Evolutionary conservation across 1,139 yeast species (phyloP).

Genomic region (Yamadazyma friedrichii): DNA sequence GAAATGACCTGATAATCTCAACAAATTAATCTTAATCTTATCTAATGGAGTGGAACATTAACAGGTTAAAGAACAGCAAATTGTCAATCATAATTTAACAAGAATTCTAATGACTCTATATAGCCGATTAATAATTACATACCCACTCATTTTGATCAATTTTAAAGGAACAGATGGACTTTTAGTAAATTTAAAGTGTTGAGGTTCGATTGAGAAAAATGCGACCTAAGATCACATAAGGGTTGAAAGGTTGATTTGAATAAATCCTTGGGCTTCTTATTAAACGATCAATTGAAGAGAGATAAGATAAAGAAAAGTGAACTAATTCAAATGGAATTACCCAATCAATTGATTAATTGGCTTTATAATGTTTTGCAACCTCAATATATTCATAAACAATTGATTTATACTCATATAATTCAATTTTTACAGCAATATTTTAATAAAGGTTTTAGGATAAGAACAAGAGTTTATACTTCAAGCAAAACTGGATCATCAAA

Average conservation of each 20-base stretch:
- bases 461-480: slow-evolving; percentile 70
- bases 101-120: too few relatives aligned
- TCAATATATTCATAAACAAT: slow-evolving; percentile 51
- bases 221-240: background rate
- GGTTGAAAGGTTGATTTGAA: background rate
- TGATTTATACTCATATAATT: slow-evolving; percentile 62
- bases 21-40: background rate
- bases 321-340: slow-evolving; percentile 20
- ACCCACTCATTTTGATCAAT: slow-evolving; percentile 26
- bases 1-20: background rate
- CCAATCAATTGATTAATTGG: slow-evolving; percentile 42
- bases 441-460: slow-evolving; percentile 43
- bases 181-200: background rate
- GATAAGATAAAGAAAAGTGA: background rate
- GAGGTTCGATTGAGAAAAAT: background rate
- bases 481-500: slow-evolving; percentile 53
- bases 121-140: slow-evolving; percentile 12
- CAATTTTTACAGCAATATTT: slow-evolving; percentile 51
- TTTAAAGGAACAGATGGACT: too few relatives aligned
- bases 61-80: background rate
- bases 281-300: too few relatives aligned
- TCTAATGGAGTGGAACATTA: too few relatives aligned
- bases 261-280: too few relatives aligned
- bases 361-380: slow-evolving; percentile 44
- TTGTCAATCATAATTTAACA: too few relatives aligned